Conservation (phyloP, 495 filamentous ascomycete genomes). For the Viridothelium virens region DNA sequence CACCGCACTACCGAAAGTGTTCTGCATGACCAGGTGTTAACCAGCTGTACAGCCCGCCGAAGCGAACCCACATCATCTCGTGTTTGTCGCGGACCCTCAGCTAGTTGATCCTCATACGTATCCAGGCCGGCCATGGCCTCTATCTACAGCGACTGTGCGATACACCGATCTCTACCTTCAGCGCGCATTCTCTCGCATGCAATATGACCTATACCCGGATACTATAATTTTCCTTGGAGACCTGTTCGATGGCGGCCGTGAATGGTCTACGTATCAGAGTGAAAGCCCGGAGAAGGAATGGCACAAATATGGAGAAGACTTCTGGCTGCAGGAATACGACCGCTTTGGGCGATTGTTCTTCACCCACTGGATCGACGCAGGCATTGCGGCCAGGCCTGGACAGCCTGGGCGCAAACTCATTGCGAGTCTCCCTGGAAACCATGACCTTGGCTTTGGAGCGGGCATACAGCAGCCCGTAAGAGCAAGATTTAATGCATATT, state of each 20-base stretch:
- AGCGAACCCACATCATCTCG: constrained; percentile 75
- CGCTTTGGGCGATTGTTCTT: constrained; percentile 26
- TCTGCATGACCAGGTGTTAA: constrained; percentile 13
- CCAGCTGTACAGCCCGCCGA: constrained; percentile 51
- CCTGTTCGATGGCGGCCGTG: constrained; percentile 90
- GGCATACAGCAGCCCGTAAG: constrained; percentile 72
- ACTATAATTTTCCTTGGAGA: constrained; percentile 88
- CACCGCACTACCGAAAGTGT: neutral
- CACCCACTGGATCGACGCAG: constrained; percentile 18
- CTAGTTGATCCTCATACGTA: constrained; percentile 96
- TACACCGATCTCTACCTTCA: constrained; percentile 87
- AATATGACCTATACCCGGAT: constrained; percentile 63
- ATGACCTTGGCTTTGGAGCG: constrained; percentile 89
- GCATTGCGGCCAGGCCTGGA: constrained; percentile 19
- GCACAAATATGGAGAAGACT: constrained; percentile 17
- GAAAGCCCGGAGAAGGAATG: constrained; percentile 58
- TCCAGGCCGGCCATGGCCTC: constrained; percentile 82
- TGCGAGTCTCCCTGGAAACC: constrained; percentile 82
- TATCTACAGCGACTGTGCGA: constrained; percentile 66
- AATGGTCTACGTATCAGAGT: constrained; percentile 71
- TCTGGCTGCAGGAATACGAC: constrained; percentile 24
- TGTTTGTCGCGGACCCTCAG: constrained; percentile 93
- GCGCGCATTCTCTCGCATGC: constrained; percentile 65
- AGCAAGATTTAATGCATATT: constrained; percentile 76
- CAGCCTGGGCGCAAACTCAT: constrained; percentile 55